Base-by-base conservation (phyloP, 108 stramenopile genomes). In the Craspedostauros australis region DNA sequence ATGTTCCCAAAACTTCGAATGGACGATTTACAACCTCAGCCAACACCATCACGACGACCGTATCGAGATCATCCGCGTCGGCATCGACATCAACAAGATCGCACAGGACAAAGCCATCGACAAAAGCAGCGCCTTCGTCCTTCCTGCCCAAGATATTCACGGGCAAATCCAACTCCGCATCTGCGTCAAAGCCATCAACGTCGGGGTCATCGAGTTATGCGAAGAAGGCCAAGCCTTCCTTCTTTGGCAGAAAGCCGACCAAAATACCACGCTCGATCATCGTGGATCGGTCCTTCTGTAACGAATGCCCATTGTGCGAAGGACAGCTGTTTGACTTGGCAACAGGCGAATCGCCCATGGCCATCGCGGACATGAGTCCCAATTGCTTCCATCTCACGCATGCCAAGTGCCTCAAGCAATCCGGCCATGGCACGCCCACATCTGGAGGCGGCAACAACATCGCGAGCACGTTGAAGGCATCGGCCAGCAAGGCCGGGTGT, bases 261-360 rank as follows among this genome's bases (percentile, higher is more conserved):
- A 54, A 46, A 7, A 7, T 25, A 40, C 25, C 37, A 28, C 4
- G 23, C 14, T 36, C 57, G 46, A 50, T 30, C n/a, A n/a, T n/a
- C n/a, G n/a, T n/a, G 12, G 49, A 57, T 44, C 37, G 49, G 15
- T 55, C 33, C 25, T 57, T 66, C 34, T 18, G 27, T 23, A 50
- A 66, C 26, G 64, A 66, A 23, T 66, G 64, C 25, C 54, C 64
- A 9, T 42, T 66, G 12, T 59, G 57, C 27, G 46, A 66, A 14
- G 56, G 50, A 18, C 28, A 28, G 14, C 37, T 66, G 1, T 66
- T 66, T 42, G 56, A 66, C 27, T 20, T 42, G n/a, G 21, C 2
- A 3, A 57, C 56, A 1, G 64, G 64, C 23, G 39, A 43, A 16
- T 40, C 64, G 3, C 39, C 6, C 20, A 23, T 38, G 26, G 55